These are phyloP conservation scores for Plantago elongata DNA, from an alignment of 257 asterid species.

Conservation along the genomic window DNA sequence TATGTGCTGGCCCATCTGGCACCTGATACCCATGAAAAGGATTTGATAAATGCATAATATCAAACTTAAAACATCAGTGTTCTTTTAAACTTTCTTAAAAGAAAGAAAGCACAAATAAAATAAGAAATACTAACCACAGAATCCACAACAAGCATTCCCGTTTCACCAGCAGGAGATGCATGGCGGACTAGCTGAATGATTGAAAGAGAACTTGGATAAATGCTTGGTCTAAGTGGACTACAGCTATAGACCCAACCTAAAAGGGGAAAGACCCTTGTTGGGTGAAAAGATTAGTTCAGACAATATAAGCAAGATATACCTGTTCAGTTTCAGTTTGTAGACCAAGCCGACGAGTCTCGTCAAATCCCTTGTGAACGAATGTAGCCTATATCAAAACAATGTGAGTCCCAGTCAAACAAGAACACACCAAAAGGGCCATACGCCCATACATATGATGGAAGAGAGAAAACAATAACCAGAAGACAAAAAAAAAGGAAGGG, in stretches of 20 bases:
- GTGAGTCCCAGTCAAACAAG: slow-evolving; percentile 17
- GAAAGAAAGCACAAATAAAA: neutral
- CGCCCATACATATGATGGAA: slow-evolving; percentile 14
- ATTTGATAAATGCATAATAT: slow-evolving; percentile 17
- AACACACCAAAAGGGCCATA: slow-evolving; percentile 11
- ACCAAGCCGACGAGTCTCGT: slow-evolving; percentile 97
- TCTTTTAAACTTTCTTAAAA: slow-evolving; percentile 7
- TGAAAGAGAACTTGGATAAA: slow-evolving; percentile 8
- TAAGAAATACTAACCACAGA: slow-evolving; percentile 65
- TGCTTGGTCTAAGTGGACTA: neutral
- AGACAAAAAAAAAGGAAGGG: neutral
- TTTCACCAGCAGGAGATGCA: slow-evolving; percentile 89
- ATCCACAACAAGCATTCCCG: slow-evolving; percentile 99
- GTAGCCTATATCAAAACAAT: slow-evolving; percentile 56
- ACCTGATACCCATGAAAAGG: slow-evolving; percentile 50
- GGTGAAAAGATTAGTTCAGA: slow-evolving; percentile 11
- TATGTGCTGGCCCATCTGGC: slow-evolving; percentile 94
- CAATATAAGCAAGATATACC: slow-evolving; percentile 39
- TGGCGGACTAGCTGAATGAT: slow-evolving; percentile 70
- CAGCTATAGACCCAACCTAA: neutral
- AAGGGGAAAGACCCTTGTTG: too few relatives aligned
- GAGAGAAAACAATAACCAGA: neutral
- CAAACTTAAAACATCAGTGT: slow-evolving; percentile 8
- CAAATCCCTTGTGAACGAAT: slow-evolving; percentile 93
- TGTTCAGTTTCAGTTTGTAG: slow-evolving; percentile 81